phyloP scores from a whole-genome alignment of 805 yeast genomes.

The Kodamaea jinghongensis region DNA sequence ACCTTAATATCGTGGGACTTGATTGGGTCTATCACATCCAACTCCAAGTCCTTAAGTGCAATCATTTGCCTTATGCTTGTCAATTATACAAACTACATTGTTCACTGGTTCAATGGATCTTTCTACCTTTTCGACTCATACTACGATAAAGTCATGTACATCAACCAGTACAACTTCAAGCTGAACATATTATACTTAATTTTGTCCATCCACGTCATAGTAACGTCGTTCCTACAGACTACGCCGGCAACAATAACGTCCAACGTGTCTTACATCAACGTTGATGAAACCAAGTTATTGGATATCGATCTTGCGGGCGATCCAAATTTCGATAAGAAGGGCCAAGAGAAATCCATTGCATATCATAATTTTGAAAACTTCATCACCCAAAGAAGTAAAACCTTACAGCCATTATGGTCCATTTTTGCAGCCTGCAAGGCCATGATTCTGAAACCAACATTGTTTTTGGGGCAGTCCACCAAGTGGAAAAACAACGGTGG shows the following conservation, averaged over 20 bases:
- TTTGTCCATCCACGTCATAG: conserved; percentile 14
- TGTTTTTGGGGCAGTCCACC: conserved; percentile 32
- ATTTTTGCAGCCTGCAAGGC: conserved; percentile 39
- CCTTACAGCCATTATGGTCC: conserved; percentile 43
- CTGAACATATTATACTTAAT: conserved; percentile 13
- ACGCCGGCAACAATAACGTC: background rate
- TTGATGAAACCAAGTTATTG: conserved; percentile 13
- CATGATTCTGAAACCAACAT: conserved; percentile 23
- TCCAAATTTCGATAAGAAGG: conserved; percentile 1
- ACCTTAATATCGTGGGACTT: conserved; percentile 15
- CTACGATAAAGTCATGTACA: conserved; percentile 10
- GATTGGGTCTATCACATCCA: conserved; percentile 10
- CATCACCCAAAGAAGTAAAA: conserved; percentile 12
- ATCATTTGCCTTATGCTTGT: conserved; percentile 13
- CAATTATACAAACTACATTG: conserved; percentile 14
- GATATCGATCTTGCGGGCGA: conserved; percentile 11
- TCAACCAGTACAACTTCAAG: conserved; percentile 12
- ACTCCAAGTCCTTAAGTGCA: conserved; percentile 11
- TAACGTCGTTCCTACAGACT: conserved; percentile 10
- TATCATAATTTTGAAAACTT: conserved; percentile 15
- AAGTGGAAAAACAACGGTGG: conserved; percentile 23
- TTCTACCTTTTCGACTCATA: conserved; percentile 9
- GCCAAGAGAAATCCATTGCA: conserved; percentile 10
- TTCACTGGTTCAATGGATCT: conserved; percentile 14
- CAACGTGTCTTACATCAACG: conserved; percentile 10